Evolutionary conservation across 768 basidiomycete genomes (phyloP), one percentile per base, ranked within the genome.

Genomic region (Cubamyces lactineus): DNA sequence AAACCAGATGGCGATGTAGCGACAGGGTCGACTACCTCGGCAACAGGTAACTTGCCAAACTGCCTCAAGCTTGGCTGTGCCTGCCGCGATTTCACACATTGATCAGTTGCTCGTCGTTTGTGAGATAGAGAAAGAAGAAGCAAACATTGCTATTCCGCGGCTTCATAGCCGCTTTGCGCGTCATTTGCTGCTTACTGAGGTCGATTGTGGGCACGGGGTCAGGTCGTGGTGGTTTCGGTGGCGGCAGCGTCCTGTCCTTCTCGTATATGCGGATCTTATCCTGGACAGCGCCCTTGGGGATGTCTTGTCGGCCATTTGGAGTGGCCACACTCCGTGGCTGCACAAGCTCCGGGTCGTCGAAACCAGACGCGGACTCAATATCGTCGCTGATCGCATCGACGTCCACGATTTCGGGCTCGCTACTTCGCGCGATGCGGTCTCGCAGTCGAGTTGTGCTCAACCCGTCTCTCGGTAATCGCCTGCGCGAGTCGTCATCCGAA

Each of bases 311-410:
- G 17, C 62, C 62, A 21, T 59, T 54, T 5, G 62, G 62, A 9
- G 57, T 63, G 1, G 42, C 41, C 24, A 16, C 23, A n/a, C 28
- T 40, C 21, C 52, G 56, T 3, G 9, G 17, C 12, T 21, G 41
- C 42, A 4, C n/a, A 43, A 50, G 46, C 9, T 62, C 56, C 11
- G 7, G 30, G 30, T 63, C 34, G 34, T 34, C 62, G 23, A 55
- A 64, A 2, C 47, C 57, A 15, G 57, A 54, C 16, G 56, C 57
- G 5, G 62, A 55, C 53, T 64, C 42, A 41, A 64, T 59, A 7
- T 63, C 62, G 38, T 45, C 41, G 53, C 57, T 61, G 38, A 41
- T 2, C 7, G 24, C 53, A 17, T 61, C 60, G 34, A 56, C 54
- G 21, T 50, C 26, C 12, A 57, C 46, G n/a, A 42, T 28, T n/a